These are phyloP conservation scores for Russula sp. DNA, from an alignment of 768 basidiomycete species.

Conservation along the genomic window DNA sequence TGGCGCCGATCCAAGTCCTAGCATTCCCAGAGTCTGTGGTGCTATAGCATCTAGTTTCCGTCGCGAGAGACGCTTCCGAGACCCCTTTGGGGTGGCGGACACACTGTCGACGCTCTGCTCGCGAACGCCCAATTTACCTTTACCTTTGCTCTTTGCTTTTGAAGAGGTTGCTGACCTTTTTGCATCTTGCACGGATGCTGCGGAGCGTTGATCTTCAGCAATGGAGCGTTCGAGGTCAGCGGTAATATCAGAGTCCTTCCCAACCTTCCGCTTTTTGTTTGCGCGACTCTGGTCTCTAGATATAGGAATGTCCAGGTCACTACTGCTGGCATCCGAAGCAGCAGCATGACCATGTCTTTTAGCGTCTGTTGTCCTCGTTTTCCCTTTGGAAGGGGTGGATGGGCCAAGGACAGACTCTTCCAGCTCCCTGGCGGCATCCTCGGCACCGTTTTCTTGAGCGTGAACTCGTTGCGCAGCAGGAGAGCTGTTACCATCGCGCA, in stretches of 20 bases:
- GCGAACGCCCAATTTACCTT: conserved; percentile 32
- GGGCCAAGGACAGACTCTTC: conserved; percentile 47
- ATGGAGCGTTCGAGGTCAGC: conserved; percentile 26
- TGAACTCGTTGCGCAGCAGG: conserved; percentile 13
- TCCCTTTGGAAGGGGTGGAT: conserved; percentile 27
- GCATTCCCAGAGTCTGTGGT: conserved; percentile 44
- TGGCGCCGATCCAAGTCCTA: conserved; percentile 47
- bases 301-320: conserved; percentile 44
- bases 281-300: conserved; percentile 38
- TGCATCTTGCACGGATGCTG: conserved; percentile 30
- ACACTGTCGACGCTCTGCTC: conserved; percentile 56
- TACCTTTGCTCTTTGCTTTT: conserved; percentile 50
- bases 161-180: conserved; percentile 21
- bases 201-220: conserved; percentile 44
- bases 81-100: conserved; percentile 41
- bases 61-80: conserved; percentile 49
- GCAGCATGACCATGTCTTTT: conserved; percentile 33
- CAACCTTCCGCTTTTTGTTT: conserved; percentile 58
- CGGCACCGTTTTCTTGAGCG: conserved; percentile 32
- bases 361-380: conserved; percentile 48
- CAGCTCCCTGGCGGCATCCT: conserved; percentile 50
- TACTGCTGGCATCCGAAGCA: conserved; percentile 49
- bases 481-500: conserved; percentile 22
- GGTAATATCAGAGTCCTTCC: conserved; percentile 31
- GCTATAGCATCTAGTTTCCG: conserved; percentile 50